Percentiles rank a stretch among this genome's conserved stretches.
Conservation (phyloP, 352 stramenopile genomes). For the Pythium brassicae region DNA sequence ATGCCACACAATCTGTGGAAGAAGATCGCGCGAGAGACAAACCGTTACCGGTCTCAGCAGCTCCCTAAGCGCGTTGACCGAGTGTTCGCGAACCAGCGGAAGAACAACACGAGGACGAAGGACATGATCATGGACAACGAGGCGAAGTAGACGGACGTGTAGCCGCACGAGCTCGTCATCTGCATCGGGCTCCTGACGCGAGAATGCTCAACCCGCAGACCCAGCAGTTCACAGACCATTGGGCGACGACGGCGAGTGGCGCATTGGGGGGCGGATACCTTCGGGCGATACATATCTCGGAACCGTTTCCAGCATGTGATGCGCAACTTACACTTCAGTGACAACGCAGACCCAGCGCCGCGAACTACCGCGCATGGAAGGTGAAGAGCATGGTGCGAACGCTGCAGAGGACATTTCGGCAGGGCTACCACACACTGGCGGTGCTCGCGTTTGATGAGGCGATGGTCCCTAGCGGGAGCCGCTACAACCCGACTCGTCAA, state of each 20-base stretch:
- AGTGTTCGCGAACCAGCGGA: not conserved
- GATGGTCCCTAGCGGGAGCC: not conserved
- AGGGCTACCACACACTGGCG: not conserved
- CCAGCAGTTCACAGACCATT: not conserved
- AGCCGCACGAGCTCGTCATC: not conserved
- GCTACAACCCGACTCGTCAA: not conserved
- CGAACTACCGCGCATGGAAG: constrained; percentile 12
- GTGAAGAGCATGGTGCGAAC: constrained; percentile 6
- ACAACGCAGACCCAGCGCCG: constrained; percentile 7
- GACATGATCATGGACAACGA: not conserved
- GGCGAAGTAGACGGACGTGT: not conserved
- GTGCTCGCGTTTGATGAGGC: constrained; percentile 10
- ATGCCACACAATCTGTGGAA: not conserved
- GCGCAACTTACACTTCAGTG: constrained; percentile 12
- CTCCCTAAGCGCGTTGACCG: not conserved
- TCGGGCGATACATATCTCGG: not conserved
- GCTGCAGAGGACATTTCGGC: constrained; percentile 6
- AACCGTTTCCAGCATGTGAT: constrained; percentile 10
- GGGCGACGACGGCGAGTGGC: not conserved
- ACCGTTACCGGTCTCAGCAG: not conserved
- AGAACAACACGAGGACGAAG: not conserved
- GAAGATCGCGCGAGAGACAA: not conserved
- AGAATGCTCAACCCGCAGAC: not conserved
- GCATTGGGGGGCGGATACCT: not conserved
- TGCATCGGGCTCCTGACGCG: not conserved